Percentiles rank a stretch among this genome's conserved stretches.
phyloP scores from a whole-genome alignment of 441 rosid species.

The Oxalis stricta region DNA sequence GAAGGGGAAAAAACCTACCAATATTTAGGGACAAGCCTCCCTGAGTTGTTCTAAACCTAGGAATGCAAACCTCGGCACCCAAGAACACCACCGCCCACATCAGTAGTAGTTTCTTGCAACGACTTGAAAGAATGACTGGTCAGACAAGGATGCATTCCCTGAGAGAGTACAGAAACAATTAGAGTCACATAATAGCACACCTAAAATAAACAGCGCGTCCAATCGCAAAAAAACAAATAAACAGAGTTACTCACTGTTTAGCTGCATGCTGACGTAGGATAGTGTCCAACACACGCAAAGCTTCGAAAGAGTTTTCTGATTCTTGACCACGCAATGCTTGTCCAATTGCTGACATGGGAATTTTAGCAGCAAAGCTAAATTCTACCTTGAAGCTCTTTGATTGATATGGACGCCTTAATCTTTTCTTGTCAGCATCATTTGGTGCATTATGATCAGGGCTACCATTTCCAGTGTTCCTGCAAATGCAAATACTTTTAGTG shows the following conservation, averaged over 20 bases:
- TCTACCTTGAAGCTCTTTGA: conserved; percentile 49
- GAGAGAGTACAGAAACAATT: conserved; percentile 6
- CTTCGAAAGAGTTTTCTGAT: conserved; percentile 42
- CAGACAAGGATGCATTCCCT: conserved; percentile 87
- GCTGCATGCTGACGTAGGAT: conserved; percentile 82
- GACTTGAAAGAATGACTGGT: conserved; percentile 72
- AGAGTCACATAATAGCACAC: not conserved
- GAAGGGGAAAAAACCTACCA: conserved; percentile 24
- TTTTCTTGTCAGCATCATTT: conserved; percentile 28
- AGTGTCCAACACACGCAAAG: conserved; percentile 71
- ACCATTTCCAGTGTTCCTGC: conserved; percentile 16
- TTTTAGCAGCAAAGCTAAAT: conserved; percentile 41
- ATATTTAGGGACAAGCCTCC: conserved; percentile 75
- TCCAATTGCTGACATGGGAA: conserved; percentile 46
- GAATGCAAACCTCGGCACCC: conserved; percentile 89
- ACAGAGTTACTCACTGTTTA: conserved; percentile 28
- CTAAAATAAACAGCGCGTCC: not conserved
- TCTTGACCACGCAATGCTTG: conserved; percentile 35
- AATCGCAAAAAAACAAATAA: not conserved
- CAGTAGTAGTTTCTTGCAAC: conserved; percentile 30
- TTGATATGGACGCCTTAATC: conserved; percentile 36
- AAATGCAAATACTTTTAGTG: too few relatives aligned
- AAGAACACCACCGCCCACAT: conserved; percentile 60
- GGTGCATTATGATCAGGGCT: too few relatives aligned
- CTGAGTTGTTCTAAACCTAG: conserved; percentile 78